These are phyloP conservation scores for Dioscorea alata DNA, from an alignment of 106 monocot genomes.

Conservation along the genomic window DNA sequence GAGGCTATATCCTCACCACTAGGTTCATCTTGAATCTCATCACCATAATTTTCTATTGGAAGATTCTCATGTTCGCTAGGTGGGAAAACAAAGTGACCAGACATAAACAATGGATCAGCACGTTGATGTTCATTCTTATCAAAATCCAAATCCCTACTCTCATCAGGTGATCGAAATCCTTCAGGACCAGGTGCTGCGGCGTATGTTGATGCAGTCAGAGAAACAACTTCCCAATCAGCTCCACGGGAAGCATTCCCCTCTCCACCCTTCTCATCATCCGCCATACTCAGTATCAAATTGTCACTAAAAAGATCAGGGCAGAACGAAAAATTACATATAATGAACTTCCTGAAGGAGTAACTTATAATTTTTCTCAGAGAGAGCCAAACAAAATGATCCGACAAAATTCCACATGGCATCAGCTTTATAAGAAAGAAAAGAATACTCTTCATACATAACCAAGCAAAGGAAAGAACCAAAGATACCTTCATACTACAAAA, in stretches of 20 bases:
- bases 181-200: slow-evolving; percentile 51
- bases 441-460: no score
- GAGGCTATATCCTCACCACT: slow-evolving; percentile 1
- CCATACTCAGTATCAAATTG: slow-evolving; percentile 16
- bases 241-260: slow-evolving; percentile 21
- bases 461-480: no score
- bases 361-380: no score
- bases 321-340: no score
- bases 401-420: no score
- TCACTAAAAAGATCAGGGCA: no score
- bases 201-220: slow-evolving; percentile 69
- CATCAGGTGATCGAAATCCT: slow-evolving; percentile 8
- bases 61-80: slow-evolving; percentile 59
- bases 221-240: slow-evolving; percentile 83
- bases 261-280: slow-evolving; percentile 24
- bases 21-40: slow-evolving; percentile 28
- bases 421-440: no score
- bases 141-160: slow-evolving; percentile 8
- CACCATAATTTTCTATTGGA: slow-evolving; percentile 24
- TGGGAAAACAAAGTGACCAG: slow-evolving; percentile 67
- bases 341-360: no score
- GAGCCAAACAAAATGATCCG: no score
- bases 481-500: no score
- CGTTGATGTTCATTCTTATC: slow-evolving; percentile 14
- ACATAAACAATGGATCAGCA: slow-evolving; percentile 51